Conservation (phyloP, 2,329 filamentous ascomycete genomes). For the Tolypocladium inflatum region DNA sequence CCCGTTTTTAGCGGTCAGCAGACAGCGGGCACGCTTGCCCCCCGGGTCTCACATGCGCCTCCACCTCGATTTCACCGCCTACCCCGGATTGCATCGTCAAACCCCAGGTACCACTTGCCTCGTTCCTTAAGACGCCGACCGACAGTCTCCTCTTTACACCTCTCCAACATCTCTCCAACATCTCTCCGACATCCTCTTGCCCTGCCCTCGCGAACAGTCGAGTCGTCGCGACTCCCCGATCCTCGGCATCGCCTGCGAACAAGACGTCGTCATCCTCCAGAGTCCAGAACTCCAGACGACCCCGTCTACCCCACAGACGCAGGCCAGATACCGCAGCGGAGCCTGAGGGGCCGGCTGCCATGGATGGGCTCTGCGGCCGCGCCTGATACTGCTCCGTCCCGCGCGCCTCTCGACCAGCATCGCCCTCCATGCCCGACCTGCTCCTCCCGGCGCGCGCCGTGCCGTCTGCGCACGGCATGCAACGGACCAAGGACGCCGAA, state of each 20-base stretch:
- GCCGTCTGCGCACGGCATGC: slow-evolving; percentile 10
- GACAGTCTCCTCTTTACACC: neutral
- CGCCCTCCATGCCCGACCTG: slow-evolving; percentile 15
- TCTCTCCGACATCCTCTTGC: too few species aligned
- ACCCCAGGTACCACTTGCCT: neutral
- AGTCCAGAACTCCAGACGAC: too few species aligned
- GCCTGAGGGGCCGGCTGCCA: neutral
- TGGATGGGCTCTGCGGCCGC: neutral
- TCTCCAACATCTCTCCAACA: too few species aligned
- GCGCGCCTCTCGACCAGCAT: neutral
- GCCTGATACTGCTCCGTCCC: neutral
- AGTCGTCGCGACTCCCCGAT: neutral
- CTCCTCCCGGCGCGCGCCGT: slow-evolving; percentile 14
- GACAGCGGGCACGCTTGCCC: neutral
- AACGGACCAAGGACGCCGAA: slow-evolving; percentile 11
- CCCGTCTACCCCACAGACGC: neutral
- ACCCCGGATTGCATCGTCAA: neutral
- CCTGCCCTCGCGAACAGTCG: too few species aligned
- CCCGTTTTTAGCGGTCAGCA: neutral
- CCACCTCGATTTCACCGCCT: too few species aligned
- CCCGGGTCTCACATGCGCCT: neutral
- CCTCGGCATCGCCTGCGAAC: neutral
- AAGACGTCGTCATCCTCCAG: neutral
- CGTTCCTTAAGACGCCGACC: neutral
- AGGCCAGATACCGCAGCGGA: neutral